phyloP scores from a whole-genome alignment of 352 stramenopile species.

The Globisporangium paddicum region DNA sequence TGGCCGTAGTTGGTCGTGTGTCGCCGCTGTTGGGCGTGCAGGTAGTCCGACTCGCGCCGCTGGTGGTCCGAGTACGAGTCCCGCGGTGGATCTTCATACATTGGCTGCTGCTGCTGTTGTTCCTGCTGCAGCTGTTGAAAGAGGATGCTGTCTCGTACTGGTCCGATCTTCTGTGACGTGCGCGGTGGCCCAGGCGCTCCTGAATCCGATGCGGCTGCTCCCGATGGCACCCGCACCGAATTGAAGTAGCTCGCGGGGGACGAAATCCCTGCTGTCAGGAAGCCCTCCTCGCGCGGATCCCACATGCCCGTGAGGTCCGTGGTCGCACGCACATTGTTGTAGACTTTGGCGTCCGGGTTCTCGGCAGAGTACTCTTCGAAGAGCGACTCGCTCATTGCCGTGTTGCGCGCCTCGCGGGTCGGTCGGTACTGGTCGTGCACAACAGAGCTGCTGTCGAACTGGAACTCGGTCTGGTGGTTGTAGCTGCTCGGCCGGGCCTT shows the following conservation, averaged over 20 bases:
- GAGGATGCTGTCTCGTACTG: slow-evolving; percentile 26
- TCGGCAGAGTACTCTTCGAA: slow-evolving; percentile 47
- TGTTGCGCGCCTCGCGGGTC: background rate
- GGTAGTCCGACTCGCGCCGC: slow-evolving; percentile 10
- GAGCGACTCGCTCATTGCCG: slow-evolving; percentile 22
- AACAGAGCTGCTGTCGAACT: background rate
- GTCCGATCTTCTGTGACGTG: slow-evolving; percentile 14
- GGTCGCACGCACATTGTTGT: slow-evolving; percentile 33
- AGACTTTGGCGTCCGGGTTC: background rate
- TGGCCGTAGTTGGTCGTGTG: background rate
- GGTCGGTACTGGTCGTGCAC: slow-evolving; percentile 4
- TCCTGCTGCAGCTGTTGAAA: too few relatives aligned
- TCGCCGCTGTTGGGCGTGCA: background rate
- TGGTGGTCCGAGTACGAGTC: slow-evolving; percentile 12
- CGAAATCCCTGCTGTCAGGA: slow-evolving; percentile 7
- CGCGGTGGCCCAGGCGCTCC: slow-evolving; percentile 14
- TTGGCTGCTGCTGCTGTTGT: slow-evolving; percentile 22
- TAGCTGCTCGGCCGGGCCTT: background rate
- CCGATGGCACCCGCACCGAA: slow-evolving; percentile 16
- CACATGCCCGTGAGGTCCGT: slow-evolving; percentile 44
- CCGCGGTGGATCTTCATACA: slow-evolving; percentile 9
- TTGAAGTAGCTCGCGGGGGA: slow-evolving; percentile 10
- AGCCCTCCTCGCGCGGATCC: slow-evolving; percentile 19
- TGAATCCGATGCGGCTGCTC: slow-evolving; percentile 1
- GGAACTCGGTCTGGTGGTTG: slow-evolving; percentile 1